Base-by-base conservation (phyloP, 805 yeast genomes). In the Metschnikowia rubicola region DNA sequence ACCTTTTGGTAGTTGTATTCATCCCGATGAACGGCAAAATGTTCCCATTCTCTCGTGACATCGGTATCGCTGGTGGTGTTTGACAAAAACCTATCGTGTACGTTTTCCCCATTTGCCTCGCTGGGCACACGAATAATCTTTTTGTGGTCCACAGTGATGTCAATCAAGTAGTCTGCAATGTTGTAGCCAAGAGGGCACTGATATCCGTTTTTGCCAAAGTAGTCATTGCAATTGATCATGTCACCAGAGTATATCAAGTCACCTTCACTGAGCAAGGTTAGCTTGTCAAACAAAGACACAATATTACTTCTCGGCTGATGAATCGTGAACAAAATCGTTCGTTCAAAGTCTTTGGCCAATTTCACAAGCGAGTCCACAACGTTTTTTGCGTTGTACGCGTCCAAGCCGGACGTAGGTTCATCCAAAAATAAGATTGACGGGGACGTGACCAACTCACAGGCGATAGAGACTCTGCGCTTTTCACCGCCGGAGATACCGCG, bases 221-320 rank as follows among this genome's bases (percentile, higher is more conserved):
- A 90, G 47, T 85, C 86, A 55, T 81, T 79, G 44, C 94, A 86
- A 38, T 80, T 79, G 7, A 74, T 68, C 77, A 86, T 84, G n/a
- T 80, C 82, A 13, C 99, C 99, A 0, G 96, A 88, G 61, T 86
- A 94, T 2, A 91, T 84, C 63, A 89, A 70, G 54, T 83, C 82
- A 50, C 99, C 98, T 53, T 86, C 86, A 26, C 96, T 85, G 44
- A 94, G 73, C 41, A 94, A 70, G 2, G 92, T 66, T 41, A 94
- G 75, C 57, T 84, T 84, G 61, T 92, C 97, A 65, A 94, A 94
- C 47, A 88, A 68, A 0, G 96, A 84, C 31, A 94, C 97, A 63
- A 94, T 92, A 61, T 94, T 94, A 47, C 97, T 88, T 60, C 99
- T 78, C 10, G 99, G 99, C 63, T 94, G 99, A 68, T 94, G 99